Conservation (phyloP, 1,139 yeast species). For the Hyphopichia wangnamkhiaoensis region DNA sequence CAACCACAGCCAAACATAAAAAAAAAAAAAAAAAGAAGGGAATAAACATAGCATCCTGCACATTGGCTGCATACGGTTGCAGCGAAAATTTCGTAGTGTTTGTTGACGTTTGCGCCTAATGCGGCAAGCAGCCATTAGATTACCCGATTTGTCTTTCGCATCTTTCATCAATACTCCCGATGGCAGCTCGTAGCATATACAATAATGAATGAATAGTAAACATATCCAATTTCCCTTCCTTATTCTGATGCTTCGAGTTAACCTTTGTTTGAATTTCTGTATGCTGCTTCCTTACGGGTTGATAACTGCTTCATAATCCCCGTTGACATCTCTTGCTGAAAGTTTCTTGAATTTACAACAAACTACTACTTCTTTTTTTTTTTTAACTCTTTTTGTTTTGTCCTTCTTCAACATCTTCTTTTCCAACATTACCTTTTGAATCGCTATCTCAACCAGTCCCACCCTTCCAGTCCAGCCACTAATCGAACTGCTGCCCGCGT, state of each 20-base stretch:
- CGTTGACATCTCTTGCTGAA: neutral
- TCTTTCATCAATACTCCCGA: neutral
- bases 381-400: neutral
- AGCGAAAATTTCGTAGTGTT: no score
- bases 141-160: slow-evolving; percentile 1
- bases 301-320: neutral
- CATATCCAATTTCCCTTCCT: neutral
- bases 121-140: neutral
- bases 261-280: neutral
- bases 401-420: neutral
- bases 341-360: neutral
- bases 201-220: neutral
- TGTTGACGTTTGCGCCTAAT: neutral
- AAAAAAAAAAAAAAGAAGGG: no score
- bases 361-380: neutral
- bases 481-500: neutral
- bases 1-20: no score
- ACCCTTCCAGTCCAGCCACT: neutral
- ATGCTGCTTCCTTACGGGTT: neutral
- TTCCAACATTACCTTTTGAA: neutral
- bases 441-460: neutral
- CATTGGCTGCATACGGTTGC: no score
- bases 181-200: neutral
- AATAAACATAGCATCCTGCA: no score
- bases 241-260: neutral